phyloP scores from a whole-genome alignment of 345 rosid species.

The Barbarea vulgaris region DNA sequence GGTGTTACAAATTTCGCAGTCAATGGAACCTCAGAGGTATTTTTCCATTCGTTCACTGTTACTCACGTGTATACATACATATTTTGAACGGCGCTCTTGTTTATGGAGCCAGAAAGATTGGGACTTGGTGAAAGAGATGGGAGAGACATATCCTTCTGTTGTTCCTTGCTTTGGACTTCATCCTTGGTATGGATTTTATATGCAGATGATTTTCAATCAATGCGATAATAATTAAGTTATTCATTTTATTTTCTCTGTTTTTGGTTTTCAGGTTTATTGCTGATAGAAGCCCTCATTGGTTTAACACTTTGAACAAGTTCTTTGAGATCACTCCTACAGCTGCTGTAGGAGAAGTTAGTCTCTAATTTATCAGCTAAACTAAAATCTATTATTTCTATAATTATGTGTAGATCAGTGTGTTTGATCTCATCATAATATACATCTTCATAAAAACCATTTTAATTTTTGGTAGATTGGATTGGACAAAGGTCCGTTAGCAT shows the following conservation, averaged over 20 bases:
- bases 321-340: constrained; percentile 73
- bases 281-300: constrained; percentile 81
- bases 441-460: too few species aligned
- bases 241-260: neutral
- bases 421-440: too few species aligned
- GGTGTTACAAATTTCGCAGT: constrained; percentile 77
- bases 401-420: neutral
- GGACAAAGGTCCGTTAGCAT: constrained; percentile 79
- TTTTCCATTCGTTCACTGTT: neutral
- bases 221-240: neutral
- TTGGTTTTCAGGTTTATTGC: constrained; percentile 53
- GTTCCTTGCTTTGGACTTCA: constrained; percentile 89
- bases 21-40: constrained; percentile 77
- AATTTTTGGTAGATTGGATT: constrained; percentile 71
- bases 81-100: neutral
- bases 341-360: constrained; percentile 82
- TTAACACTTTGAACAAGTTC: constrained; percentile 57
- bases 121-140: constrained; percentile 79
- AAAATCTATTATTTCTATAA: neutral
- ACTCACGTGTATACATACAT: neutral
- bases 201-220: neutral
- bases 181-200: constrained; percentile 58
- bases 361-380: neutral
- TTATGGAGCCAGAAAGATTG: constrained; percentile 63
- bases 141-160: constrained; percentile 62